Conservation (phyloP, 352 stramenopile genomes). For the Blastocystis sp. region DNA sequence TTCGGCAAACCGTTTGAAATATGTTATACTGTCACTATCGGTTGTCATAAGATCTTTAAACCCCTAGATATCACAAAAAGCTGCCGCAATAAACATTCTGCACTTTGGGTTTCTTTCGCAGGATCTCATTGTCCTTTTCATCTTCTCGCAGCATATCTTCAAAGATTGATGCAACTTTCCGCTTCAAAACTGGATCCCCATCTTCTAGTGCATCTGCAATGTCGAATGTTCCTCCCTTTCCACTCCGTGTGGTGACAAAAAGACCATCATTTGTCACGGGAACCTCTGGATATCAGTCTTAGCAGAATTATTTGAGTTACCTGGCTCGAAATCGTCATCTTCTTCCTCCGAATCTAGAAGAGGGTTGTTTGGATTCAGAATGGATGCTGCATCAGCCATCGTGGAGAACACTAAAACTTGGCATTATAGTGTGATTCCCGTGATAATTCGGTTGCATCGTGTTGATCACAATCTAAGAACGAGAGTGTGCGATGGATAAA, state of each 20-base stretch:
- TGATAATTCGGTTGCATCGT: background rate
- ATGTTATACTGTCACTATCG: background rate
- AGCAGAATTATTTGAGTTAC: background rate
- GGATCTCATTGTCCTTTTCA: background rate
- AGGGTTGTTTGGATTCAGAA: constrained; percentile 40
- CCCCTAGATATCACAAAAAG: background rate
- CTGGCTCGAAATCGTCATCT: constrained; percentile 58
- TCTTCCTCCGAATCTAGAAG: constrained; percentile 57
- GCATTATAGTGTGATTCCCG: background rate
- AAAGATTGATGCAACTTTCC: constrained; percentile 29
- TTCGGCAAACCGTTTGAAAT: background rate
- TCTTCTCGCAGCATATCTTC: constrained; percentile 29
- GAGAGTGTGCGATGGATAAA: background rate
- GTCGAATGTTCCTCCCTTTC: constrained; percentile 36
- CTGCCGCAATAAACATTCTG: background rate
- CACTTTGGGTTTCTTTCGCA: constrained; percentile 42
- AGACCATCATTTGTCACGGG: constrained; percentile 48
- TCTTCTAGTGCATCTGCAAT: background rate
- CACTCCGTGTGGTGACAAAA: constrained; percentile 58
- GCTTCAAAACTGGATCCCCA: constrained; percentile 30
- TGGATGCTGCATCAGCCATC: background rate
- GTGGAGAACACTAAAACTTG: background rate
- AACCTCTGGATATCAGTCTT: constrained; percentile 4
- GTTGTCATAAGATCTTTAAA: constrained; percentile 29
- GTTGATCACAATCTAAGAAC: background rate